Percentiles rank a stretch among this genome's conserved stretches.
phyloP scores from a whole-genome alignment of 495 filamentous ascomycete species.

The Penicillium lagena region DNA sequence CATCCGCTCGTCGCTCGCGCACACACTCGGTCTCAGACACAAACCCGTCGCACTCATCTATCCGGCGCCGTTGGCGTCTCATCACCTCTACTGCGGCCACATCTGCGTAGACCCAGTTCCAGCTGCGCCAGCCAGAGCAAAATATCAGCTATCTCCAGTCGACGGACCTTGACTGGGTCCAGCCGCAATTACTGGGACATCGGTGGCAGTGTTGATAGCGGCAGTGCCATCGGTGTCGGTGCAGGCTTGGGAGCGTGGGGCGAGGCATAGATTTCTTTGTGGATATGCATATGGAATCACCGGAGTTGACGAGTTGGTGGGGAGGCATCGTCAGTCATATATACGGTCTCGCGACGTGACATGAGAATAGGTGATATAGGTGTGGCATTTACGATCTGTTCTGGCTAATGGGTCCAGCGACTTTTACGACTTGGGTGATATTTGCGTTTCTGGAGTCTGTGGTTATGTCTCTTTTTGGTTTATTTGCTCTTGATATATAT shows the following conservation, averaged over 20 bases:
- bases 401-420: too few species aligned
- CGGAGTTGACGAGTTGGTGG: too few species aligned
- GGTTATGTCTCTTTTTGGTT: too few species aligned
- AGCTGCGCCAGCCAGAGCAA: constrained; percentile 79
- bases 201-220: constrained; percentile 69
- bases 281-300: too few species aligned
- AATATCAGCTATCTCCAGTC: constrained; percentile 51
- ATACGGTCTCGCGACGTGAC: too few species aligned
- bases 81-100: constrained; percentile 31
- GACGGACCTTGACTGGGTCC: constrained; percentile 47
- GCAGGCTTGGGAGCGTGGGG: constrained; percentile 70
- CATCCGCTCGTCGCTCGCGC: constrained; percentile 70
- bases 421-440: too few species aligned
- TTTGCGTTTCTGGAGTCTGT: too few species aligned
- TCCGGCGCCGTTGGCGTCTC: constrained; percentile 37
- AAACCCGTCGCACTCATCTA: constrained; percentile 41
- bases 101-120: constrained; percentile 48
- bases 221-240: constrained; percentile 54
- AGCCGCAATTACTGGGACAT: constrained; percentile 85
- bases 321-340: too few species aligned
- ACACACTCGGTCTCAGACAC: constrained; percentile 39
- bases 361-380: too few species aligned
- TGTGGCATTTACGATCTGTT: too few species aligned
- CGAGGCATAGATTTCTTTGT: constrained; percentile 31
- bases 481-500: too few species aligned